Evolutionary conservation across 2,329 filamentous ascomycete species (phyloP).

Genomic region (Aspergillus spinulosporus): DNA sequence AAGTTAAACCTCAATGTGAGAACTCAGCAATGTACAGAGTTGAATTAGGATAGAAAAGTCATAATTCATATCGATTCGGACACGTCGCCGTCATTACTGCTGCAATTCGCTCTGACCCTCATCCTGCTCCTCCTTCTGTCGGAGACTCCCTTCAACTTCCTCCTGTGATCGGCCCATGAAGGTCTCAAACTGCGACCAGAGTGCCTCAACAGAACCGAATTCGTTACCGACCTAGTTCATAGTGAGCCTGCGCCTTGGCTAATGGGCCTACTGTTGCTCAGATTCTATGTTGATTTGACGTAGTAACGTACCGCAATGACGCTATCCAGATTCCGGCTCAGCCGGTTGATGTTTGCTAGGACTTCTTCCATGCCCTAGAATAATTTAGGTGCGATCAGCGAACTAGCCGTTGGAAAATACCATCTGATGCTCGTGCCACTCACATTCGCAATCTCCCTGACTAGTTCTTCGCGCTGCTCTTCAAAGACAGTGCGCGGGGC

Average conservation of each 20-base stretch:
- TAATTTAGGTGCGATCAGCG: slow-evolving; percentile 1
- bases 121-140: slow-evolving; percentile 28
- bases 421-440: slow-evolving; percentile 15
- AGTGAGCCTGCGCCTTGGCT: not conserved
- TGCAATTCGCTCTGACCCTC: slow-evolving; percentile 26
- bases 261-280: too few species aligned
- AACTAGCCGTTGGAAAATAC: too few species aligned
- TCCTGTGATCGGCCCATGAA: slow-evolving; percentile 77
- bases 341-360: slow-evolving; percentile 90
- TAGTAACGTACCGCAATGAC: slow-evolving; percentile 71
- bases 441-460: slow-evolving; percentile 47
- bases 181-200: slow-evolving; percentile 96
- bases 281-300: too few species aligned
- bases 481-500: slow-evolving; percentile 42
- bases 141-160: slow-evolving; percentile 35
- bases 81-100: not conserved
- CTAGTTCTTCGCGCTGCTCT: slow-evolving; percentile 44
- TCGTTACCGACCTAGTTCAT: slow-evolving; percentile 79
- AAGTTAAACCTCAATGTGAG: slow-evolving; percentile 8
- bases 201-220: slow-evolving; percentile 91
- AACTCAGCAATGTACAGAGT: not conserved
- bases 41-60: not conserved
- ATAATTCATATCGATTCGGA: slow-evolving; percentile 2
- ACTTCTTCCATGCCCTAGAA: slow-evolving; percentile 75
- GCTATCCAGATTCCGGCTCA: slow-evolving; percentile 89